phyloP scores from a whole-genome alignment of 2,329 filamentous ascomycete species.

The Pyrenochaeta sp. region DNA sequence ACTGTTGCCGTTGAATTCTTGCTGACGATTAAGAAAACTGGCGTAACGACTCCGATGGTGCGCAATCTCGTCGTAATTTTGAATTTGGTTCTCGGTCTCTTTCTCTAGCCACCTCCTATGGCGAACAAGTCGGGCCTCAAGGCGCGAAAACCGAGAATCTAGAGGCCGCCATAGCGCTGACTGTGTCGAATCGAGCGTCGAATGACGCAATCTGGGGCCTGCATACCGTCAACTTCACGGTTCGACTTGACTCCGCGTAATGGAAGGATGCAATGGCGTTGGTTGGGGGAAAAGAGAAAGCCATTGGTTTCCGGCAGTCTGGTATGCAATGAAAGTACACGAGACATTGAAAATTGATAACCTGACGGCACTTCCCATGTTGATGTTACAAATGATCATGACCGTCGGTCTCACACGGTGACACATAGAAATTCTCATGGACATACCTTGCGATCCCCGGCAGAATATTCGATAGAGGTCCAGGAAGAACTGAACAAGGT shows the following conservation, averaged over 20 bases:
- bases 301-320: background rate
- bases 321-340: background rate
- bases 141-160: conserved; percentile 38
- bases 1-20: conserved; percentile 7
- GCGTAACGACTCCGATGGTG: conserved; percentile 31
- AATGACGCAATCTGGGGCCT: conserved; percentile 32
- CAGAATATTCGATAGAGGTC: conserved; percentile 40
- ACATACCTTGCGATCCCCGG: conserved; percentile 34
- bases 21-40: conserved; percentile 26
- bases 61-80: conserved; percentile 26
- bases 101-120: conserved; percentile 39
- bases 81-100: conserved; percentile 22
- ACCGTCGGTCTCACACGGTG: background rate
- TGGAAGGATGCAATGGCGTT: background rate
- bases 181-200: conserved; percentile 15
- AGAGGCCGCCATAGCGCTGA: conserved; percentile 36
- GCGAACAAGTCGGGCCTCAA: conserved; percentile 30
- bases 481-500: conserved; percentile 36
- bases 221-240: conserved; percentile 26
- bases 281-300: background rate
- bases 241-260: conserved; percentile 13
- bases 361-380: background rate
- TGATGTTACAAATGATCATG: background rate
- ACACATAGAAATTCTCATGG: conserved; percentile 16
- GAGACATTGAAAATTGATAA: background rate